phyloP scores from a whole-genome alignment of 331 rosid genomes.

The Acacia pycnantha region DNA sequence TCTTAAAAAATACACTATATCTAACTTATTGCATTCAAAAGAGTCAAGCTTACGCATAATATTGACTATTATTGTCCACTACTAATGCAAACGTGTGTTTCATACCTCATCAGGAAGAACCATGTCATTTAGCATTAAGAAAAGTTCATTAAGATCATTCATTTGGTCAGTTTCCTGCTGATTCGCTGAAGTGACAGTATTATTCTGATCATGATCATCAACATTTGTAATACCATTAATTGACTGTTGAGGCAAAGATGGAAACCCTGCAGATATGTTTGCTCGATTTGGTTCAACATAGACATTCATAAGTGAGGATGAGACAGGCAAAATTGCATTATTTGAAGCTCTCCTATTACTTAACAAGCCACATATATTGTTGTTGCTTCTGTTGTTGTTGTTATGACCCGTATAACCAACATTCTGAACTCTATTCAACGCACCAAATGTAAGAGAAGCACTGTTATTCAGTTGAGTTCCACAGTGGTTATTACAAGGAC shows the following conservation, averaged over 20 bases:
- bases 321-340: not conserved
- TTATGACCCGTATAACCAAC: not conserved
- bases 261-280: not conserved
- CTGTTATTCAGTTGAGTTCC: slow-evolving; percentile 14
- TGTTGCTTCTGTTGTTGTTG: not conserved
- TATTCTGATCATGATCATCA: not conserved
- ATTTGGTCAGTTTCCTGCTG: not conserved
- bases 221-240: not conserved
- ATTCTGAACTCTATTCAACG: not conserved
- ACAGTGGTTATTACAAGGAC: not conserved
- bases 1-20: not conserved
- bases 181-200: not conserved
- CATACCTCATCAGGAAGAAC: slow-evolving; percentile 25
- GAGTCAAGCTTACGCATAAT: not conserved
- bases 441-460: slow-evolving; percentile 15
- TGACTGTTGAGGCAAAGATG: slow-evolving; percentile 5
- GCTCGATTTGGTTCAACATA: not conserved
- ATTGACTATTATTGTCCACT: not conserved
- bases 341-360: not conserved
- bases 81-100: not conserved
- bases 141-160: slow-evolving; percentile 14
- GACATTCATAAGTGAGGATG: not conserved
- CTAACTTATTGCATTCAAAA: not conserved
- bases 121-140: not conserved
- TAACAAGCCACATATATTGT: not conserved